These are phyloP conservation scores for Hapsidospora chrysogenum DNA, from an alignment of 495 filamentous ascomycete species.

Conservation along the genomic window DNA sequence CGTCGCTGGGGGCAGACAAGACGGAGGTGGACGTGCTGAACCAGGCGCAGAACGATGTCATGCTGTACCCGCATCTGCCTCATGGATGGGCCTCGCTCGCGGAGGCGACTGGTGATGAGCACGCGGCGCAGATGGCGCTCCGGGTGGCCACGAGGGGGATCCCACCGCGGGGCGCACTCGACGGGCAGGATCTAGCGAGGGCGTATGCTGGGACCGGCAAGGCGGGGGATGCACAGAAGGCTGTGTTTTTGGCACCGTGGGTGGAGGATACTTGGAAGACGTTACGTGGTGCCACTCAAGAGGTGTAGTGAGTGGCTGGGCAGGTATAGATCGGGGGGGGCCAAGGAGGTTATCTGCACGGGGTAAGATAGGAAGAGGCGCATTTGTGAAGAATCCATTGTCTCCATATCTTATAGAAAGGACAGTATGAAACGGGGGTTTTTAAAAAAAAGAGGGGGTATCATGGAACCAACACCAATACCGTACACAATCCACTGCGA, in stretches of 20 bases:
- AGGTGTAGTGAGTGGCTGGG: not conserved
- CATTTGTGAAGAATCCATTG: too few relatives aligned
- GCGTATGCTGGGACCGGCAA: constrained; percentile 65
- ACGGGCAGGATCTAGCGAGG: constrained; percentile 48
- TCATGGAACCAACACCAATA: not conserved
- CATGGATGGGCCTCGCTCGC: constrained; percentile 64
- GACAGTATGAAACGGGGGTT: not conserved
- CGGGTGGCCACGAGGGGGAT: constrained; percentile 55
- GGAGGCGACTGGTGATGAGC: constrained; percentile 25
- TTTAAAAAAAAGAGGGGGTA: constrained; percentile 2
- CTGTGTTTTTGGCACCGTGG: constrained; percentile 76
- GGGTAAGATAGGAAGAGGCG: too few relatives aligned
- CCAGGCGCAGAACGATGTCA: constrained; percentile 52
- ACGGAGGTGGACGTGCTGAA: constrained; percentile 18
- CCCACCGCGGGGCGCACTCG: constrained; percentile 51
- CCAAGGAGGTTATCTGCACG: not conserved
- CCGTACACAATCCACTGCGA: not conserved
- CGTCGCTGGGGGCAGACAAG: constrained; percentile 14
- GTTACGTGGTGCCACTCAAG: constrained; percentile 14
- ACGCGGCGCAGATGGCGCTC: constrained; percentile 65
- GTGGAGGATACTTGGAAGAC: constrained; percentile 42
- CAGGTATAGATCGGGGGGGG: not conserved
- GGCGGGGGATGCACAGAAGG: constrained; percentile 54
- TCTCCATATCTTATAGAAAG: too few relatives aligned
- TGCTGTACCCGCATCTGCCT: constrained; percentile 59